These are phyloP conservation scores for Fusarium sp. DNA, from an alignment of 2,329 filamentous ascomycete genomes.

Conservation along the genomic window DNA sequence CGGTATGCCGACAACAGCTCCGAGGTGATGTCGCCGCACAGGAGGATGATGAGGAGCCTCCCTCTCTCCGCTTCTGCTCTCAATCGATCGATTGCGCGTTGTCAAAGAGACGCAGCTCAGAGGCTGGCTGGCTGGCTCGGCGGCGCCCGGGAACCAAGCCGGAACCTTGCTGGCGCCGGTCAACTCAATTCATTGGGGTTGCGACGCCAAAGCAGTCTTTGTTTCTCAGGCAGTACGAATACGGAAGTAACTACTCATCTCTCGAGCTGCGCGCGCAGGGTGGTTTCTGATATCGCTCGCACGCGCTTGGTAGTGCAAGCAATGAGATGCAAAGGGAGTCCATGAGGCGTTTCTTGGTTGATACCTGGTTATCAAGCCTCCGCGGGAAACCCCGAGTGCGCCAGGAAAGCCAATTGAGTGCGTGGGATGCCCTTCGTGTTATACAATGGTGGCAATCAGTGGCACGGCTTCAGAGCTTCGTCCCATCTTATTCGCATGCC, in stretches of 20 bases:
- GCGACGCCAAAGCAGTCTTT: slow-evolving; percentile 15
- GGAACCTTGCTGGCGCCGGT: slow-evolving; percentile 33
- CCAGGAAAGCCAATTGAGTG: slow-evolving; percentile 25
- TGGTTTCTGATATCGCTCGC: slow-evolving; percentile 3
- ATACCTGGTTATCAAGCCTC: slow-evolving; percentile 2
- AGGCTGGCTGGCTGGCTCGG: slow-evolving; percentile 3
- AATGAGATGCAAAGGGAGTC: not conserved
- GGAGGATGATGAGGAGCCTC: not conserved
- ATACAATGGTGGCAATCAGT: slow-evolving; percentile 5
- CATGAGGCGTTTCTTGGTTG: not conserved
- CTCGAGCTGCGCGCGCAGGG: not conserved
- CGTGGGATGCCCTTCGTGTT: slow-evolving; percentile 3
- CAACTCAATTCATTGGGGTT: slow-evolving; percentile 37
- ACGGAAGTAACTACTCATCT: slow-evolving; percentile 11
- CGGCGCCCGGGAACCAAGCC: slow-evolving; percentile 13
- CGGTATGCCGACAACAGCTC: slow-evolving; percentile 6
- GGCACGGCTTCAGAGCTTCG: not conserved
- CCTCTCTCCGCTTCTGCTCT: slow-evolving; percentile 12
- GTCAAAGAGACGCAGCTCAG: slow-evolving; percentile 13
- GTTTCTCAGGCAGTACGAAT: slow-evolving; percentile 25
- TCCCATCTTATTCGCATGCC: slow-evolving; percentile 23
- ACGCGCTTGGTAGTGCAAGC: not conserved
- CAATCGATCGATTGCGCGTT: slow-evolving; percentile 13
- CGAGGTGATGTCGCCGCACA: slow-evolving; percentile 7
- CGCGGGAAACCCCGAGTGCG: slow-evolving; percentile 1